Base-by-base conservation (phyloP, 192 early-diverging fungal genomes). In the Backusella westeae region DNA sequence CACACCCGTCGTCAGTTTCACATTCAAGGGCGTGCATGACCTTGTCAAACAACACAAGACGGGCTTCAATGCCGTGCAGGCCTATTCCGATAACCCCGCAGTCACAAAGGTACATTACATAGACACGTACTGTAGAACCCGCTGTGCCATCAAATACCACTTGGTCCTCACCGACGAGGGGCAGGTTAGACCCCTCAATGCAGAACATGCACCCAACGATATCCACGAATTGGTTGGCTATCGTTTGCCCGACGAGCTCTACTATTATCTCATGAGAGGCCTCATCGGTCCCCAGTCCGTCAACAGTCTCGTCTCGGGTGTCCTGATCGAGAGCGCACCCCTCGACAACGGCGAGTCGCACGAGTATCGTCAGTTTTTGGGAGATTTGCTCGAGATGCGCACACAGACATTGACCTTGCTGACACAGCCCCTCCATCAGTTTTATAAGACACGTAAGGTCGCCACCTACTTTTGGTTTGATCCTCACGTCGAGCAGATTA, bases 211-310 rank as follows among this genome's bases (percentile, higher is more conserved):
- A 26, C 94, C 94, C 8, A 91, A 84, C 71, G 94, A 95, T 74
- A 86, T 95, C 68, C 94, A 95, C 72, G 94, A 94, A 65, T 86
- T 94, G 34, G 91, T 95, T 78, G 94, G 94, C 8, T 93, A 91
- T 77, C 86, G 93, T 19, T 85, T 95, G 44, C 94, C 94, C 0
- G 87, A 90, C 44, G 84, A 85, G 34, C 81, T 90, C 9, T 94
- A 95, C 66, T 91, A 89, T 74, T 90, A 90, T 74, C 77, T 95
- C 29, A 89, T 89, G 9, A 88, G 82, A 23, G 91, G 94, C 26
- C 65, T 91, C 15, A 79, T 95, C 26, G 86, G 88, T 9, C 89
- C 91, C 59, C 89, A 86, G 72, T 83, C 82, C n/a, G 79, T 93
- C 78, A 92, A 90, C 73, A 89, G 87, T 39, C 79, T 95, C 4